A percentile compares a stretch with the other conserved stretches of the same genome.
phyloP scores from a whole-genome alignment of 768 basidiomycete species.

The Crucibulum laeve region DNA sequence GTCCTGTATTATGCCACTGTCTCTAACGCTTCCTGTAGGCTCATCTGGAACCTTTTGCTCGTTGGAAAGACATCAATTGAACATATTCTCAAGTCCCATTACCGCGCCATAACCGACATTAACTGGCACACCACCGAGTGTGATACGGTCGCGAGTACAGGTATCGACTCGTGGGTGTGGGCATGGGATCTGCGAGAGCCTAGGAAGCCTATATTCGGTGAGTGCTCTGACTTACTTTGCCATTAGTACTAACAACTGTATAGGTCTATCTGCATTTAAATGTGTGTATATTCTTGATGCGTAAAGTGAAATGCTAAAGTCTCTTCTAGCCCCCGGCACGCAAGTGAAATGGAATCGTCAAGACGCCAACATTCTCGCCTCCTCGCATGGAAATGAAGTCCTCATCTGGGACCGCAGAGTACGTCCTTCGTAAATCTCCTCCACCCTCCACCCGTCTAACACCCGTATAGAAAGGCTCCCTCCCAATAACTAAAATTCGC shows the following conservation, averaged over 20 bases:
- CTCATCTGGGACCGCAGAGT: slow-evolving; percentile 95
- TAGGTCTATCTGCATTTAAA: slow-evolving; percentile 42
- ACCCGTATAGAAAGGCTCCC: slow-evolving; percentile 76
- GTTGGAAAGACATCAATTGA: slow-evolving; percentile 76
- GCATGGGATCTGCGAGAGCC: slow-evolving; percentile 84
- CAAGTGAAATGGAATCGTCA: slow-evolving; percentile 97
- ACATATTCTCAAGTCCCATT: slow-evolving; percentile 83
- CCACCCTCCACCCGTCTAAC: neutral
- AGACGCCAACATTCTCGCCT: slow-evolving; percentile 83
- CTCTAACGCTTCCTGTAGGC: slow-evolving; percentile 28
- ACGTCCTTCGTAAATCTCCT: slow-evolving; percentile 16
- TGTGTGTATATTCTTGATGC: slow-evolving; percentile 15
- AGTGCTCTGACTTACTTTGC: slow-evolving; percentile 24
- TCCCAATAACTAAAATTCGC: slow-evolving; percentile 68
- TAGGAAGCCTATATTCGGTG: slow-evolving; percentile 72
- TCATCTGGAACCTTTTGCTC: slow-evolving; percentile 92
- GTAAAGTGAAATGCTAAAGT: neutral
- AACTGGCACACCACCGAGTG: slow-evolving; percentile 93
- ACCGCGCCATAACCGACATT: slow-evolving; percentile 95
- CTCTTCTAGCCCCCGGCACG: slow-evolving; percentile 69
- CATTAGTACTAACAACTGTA: neutral
- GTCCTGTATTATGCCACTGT: neutral
- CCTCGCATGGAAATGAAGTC: slow-evolving; percentile 82
- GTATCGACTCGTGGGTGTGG: slow-evolving; percentile 93
- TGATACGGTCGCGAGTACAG: slow-evolving; percentile 82